Base-by-base conservation (phyloP, 495 filamentous ascomycete species). In the Annulohypoxylon bovei region DNA sequence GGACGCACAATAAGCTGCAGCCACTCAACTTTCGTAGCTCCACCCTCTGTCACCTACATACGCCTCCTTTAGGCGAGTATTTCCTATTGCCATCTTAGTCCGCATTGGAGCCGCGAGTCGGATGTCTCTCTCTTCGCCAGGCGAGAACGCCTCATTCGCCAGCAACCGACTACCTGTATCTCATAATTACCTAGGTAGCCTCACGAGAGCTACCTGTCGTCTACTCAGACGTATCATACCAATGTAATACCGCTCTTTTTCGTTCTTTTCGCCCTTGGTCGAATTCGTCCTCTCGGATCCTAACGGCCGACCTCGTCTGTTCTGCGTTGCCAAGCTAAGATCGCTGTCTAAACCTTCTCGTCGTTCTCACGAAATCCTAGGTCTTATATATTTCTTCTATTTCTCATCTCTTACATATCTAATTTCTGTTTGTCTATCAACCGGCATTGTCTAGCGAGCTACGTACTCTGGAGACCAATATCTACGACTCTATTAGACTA, bases 51-150 rank as follows among this genome's bases (percentile, higher is more conserved):
- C 35, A 67, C 65, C 56, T 69, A 50, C 50, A 12, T 65, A 65
- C 60, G 70, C 70, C 60, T 73, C 62, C 11, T 52, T 73, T 73
- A 73, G 70, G 70, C 70, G 70, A 73, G 70, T 65, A 69, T 73
- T 65, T 52, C 66, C 70, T 69, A 44, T 68, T 68, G 28, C 52
- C 55, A 60, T 50, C 64, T 72, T 72, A 72, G 69, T 68, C 39
- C 14, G 37, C 46, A 50, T 65, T 55, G 39, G 63, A 72, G 69
- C 69, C 69, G 63, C 60, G 64, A 68, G 57, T 72, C 46, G 59
- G 53, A 61, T 72, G 69, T 68, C 69, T 68, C 59, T 70, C 53
- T 64, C 63, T 62, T 72, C 69, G 69, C 53, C 52, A 68, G 64
- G 46, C 37, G 44, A 25, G 40, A 64, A 27, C 52, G 64, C 59